A percentile compares a stretch with the other conserved stretches of the same genome.
Conservation (phyloP, 2,329 filamentous ascomycete genomes). For the Pseudogymnoascus sp. region DNA sequence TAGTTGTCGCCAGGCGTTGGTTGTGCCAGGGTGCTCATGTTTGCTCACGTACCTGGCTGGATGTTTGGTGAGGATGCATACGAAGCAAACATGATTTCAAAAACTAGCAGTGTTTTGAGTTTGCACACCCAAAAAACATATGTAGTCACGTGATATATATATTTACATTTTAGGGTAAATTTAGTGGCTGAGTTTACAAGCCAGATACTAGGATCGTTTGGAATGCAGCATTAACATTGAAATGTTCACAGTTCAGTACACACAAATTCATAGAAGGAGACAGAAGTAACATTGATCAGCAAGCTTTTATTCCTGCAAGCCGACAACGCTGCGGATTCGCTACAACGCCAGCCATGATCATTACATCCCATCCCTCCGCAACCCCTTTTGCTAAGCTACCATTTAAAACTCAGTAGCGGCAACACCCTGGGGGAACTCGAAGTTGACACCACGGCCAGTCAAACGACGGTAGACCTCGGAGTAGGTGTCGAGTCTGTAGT, state of each 20-base stretch:
- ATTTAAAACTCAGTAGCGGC: constrained; percentile 67
- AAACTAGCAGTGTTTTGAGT: not conserved
- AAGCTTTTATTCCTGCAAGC: constrained; percentile 8
- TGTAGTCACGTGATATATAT: not conserved
- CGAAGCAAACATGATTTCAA: constrained; percentile 7
- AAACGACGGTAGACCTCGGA: constrained; percentile 98
- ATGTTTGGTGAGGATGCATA: constrained; percentile 11
- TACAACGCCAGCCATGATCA: constrained; percentile 8
- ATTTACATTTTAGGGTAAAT: not conserved
- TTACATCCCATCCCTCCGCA: constrained; percentile 9
- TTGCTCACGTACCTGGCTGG: constrained; percentile 7
- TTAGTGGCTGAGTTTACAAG: not conserved
- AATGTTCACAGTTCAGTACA: too few species aligned
- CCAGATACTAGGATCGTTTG: not conserved
- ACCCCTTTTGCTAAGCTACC: constrained; percentile 12
- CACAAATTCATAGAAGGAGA: not conserved
- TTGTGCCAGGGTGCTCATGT: constrained; percentile 3
- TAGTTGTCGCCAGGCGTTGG: constrained; percentile 2
- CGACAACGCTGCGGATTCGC: constrained; percentile 2
- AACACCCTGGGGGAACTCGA: constrained; percentile 92
- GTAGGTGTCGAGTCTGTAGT: constrained; percentile 99
- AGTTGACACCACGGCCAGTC: constrained; percentile 91
- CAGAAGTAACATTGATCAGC: constrained; percentile 7
- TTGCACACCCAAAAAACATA: not conserved
- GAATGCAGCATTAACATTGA: not conserved